Conservation (phyloP, 805 yeast genomes). For the Pichia insulana region DNA sequence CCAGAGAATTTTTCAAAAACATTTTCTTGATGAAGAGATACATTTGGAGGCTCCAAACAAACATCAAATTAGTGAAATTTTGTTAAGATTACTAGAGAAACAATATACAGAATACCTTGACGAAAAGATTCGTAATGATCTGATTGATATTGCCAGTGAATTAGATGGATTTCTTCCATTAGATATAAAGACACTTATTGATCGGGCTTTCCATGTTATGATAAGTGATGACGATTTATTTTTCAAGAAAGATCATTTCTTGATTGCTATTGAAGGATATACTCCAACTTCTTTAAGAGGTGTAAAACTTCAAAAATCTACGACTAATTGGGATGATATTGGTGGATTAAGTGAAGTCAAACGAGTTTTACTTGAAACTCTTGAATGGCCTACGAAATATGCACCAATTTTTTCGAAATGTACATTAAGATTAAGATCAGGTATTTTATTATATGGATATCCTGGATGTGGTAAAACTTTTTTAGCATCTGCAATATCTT, state of each 20-base stretch:
- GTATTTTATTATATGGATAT: constrained; percentile 84
- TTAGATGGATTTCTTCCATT: constrained; percentile 88
- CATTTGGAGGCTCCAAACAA: constrained; percentile 64
- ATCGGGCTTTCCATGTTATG: constrained; percentile 53
- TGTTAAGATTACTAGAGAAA: constrained; percentile 30
- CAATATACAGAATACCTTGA: constrained; percentile 23
- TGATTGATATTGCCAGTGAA: constrained; percentile 50
- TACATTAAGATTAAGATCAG: constrained; percentile 82
- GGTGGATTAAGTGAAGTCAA: constrained; percentile 84
- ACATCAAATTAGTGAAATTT: constrained; percentile 37
- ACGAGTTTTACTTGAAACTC: constrained; percentile 66
- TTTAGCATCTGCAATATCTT: constrained; percentile 86
- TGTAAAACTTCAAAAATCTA: constrained; percentile 72
- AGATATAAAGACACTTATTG: constrained; percentile 65
- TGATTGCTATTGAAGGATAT: constrained; percentile 54
- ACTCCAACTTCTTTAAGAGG: constrained; percentile 80
- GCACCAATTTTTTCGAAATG: constrained; percentile 90
- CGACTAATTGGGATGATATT: constrained; percentile 74
- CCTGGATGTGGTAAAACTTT: constrained; percentile 98
- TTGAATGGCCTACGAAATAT: constrained; percentile 96
- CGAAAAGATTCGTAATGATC: constrained; percentile 27
- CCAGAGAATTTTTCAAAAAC: constrained; percentile 51
- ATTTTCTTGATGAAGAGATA: constrained; percentile 56
- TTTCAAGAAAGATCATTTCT: constrained; percentile 32
- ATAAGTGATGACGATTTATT: constrained; percentile 12